Conservation (phyloP, 2,329 filamentous ascomycete species). For the Grosmannia serpens region DNA sequence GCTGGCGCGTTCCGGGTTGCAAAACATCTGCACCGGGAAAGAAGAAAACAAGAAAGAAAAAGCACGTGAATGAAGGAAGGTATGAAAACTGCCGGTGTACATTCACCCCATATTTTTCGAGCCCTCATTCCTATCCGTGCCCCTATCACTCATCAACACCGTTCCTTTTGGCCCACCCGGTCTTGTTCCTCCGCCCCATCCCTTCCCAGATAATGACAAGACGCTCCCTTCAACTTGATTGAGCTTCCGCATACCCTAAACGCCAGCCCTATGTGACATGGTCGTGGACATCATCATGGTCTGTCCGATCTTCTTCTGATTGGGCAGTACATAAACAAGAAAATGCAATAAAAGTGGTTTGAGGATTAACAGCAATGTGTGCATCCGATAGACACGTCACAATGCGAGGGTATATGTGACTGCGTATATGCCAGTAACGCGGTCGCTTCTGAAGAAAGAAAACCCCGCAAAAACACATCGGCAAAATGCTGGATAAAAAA, state of each 20-base stretch:
- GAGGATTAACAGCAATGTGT: neutral
- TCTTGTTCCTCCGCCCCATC: neutral
- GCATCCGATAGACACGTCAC: neutral
- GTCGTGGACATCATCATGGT: constrained; percentile 1
- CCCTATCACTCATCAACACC: neutral
- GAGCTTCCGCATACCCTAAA: neutral
- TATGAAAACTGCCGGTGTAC: neutral
- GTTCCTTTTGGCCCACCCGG: neutral
- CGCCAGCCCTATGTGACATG: constrained; percentile 5
- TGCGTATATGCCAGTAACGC: neutral
- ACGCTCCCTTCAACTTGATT: neutral
- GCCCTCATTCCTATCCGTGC: neutral
- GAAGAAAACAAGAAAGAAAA: neutral
- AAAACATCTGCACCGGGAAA: neutral
- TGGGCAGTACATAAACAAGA: neutral
- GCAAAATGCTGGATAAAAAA: neutral
- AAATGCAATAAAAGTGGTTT: neutral
- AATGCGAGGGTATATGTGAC: constrained; percentile 3
- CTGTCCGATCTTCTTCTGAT: neutral
- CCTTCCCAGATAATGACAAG: neutral
- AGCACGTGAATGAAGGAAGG: neutral
- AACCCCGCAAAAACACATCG: constrained; percentile 4
- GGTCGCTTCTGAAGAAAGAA: neutral
- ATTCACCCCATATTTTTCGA: neutral
- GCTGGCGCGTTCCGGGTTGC: neutral